Base-by-base conservation (phyloP, 1,139 yeast species). In the Arxiozyma telluris region DNA sequence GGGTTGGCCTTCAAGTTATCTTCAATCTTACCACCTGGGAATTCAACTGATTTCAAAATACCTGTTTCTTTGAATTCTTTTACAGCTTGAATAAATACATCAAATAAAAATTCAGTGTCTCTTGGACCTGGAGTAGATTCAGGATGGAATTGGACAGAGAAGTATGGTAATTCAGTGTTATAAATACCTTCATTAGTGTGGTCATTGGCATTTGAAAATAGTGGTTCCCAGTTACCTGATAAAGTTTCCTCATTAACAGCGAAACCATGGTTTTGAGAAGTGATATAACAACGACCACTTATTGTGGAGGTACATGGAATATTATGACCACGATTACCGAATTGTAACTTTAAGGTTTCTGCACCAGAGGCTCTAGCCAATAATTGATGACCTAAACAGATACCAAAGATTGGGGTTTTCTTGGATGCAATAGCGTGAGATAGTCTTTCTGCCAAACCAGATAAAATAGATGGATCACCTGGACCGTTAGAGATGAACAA, bases 121-220 rank as follows among this genome's bases (percentile, higher is more conserved):
- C 96, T 84, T 70, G 99, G 99, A 71, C 99, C 99, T 49, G 98
- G 98, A 54, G 97, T 89, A 41, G 98, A 89, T 77, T 94, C 99
- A 23, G 99, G 99, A 71, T 94, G 99, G 81, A 94, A 93, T 78
- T 94, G 99, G 51, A 93, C 98, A n/a, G 98, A 93, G 78, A 94
- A 94, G 71, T 79, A 86, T 50, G 99, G 98, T 71, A 87, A 78
- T 58, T 82, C 77, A 49, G 85, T 80, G 73, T 91, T 91, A 77
- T 89, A 91, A 62, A 94, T 90, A 83, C 99, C 99, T 77, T 94
- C 99, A 72, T 94, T 94, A 46, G 98, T 91, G 56, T 93, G 93
- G 73, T 94, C 99, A 68, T 94, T 94, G 57, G 98, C 90, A 69
- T 94, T 94, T 53, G 89, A 93, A 66, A 94, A 94, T 65, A 93